These are phyloP conservation scores for Boletus tomentosulus DNA, from an alignment of 768 basidiomycete species.

Conservation along the genomic window DNA sequence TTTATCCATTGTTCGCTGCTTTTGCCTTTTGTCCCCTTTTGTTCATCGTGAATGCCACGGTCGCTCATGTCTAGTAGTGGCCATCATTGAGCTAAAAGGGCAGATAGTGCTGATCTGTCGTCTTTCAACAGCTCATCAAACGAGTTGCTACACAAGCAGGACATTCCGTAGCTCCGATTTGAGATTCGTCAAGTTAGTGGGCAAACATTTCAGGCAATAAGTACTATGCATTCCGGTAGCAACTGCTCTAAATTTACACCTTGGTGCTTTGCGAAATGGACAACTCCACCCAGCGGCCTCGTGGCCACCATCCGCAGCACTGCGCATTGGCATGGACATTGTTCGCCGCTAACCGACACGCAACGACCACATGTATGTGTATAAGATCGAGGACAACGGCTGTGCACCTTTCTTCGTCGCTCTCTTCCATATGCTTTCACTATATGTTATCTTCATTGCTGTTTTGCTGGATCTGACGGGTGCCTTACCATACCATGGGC, in stretches of 20 bases:
- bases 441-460: conserved; percentile 5
- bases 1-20: too few species aligned
- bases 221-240: neutral
- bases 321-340: neutral
- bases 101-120: too few species aligned
- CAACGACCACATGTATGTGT: neutral
- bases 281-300: neutral
- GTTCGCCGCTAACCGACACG: neutral
- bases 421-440: conserved; percentile 9
- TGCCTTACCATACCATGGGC: conserved; percentile 12
- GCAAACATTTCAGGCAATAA: neutral
- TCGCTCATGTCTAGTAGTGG: too few species aligned
- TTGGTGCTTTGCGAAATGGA: neutral
- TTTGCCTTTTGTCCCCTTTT: too few species aligned
- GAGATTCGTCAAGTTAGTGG: neutral
- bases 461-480: conserved; percentile 13
- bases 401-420: neutral
- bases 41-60: too few species aligned
- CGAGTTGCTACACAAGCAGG: neutral
- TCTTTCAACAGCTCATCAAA: neutral
- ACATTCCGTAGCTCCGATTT: neutral
- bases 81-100: too few species aligned
- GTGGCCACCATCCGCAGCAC: neutral
- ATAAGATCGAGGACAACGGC: conserved; percentile 4
- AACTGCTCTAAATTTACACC: neutral